Evolutionary conservation across 2,329 filamentous ascomycete genomes (phyloP).

Genomic region (Arthrobotrys iridis): DNA sequence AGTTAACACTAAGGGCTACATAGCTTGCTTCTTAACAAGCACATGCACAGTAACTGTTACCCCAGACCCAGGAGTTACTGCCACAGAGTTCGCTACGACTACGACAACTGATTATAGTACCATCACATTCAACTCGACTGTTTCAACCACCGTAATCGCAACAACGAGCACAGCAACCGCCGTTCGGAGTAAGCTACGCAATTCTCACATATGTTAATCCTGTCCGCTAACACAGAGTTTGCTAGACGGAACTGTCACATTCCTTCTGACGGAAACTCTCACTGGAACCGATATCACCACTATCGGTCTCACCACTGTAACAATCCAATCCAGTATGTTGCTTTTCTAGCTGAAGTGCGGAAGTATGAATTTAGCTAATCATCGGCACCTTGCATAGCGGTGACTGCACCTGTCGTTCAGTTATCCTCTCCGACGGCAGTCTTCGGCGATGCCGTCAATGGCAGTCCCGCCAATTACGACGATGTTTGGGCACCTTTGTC

Average conservation of each 20-base stretch:
- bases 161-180: slow-evolving; percentile 25
- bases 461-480: slow-evolving; percentile 34
- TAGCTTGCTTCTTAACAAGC: slow-evolving; percentile 47
- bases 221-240: not conserved
- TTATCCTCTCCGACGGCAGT: slow-evolving; percentile 40
- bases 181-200: slow-evolving; percentile 10
- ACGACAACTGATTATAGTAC: slow-evolving; percentile 44
- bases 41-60: slow-evolving; percentile 35
- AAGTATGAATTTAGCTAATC: too few relatives aligned
- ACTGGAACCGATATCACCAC: slow-evolving; percentile 22
- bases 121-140: slow-evolving; percentile 42
- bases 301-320: slow-evolving; percentile 20
- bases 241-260: slow-evolving; percentile 35
- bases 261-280: slow-evolving; percentile 23
- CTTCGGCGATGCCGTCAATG: slow-evolving; percentile 29
- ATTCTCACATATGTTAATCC: not conserved
- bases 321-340: slow-evolving; percentile 46
- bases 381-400: slow-evolving; percentile 18
- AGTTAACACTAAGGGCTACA: not conserved
- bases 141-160: slow-evolving; percentile 37
- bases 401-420: slow-evolving; percentile 38
- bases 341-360: not conserved
- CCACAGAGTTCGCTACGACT: slow-evolving; percentile 16
- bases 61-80: slow-evolving; percentile 13
- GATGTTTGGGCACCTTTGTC: slow-evolving; percentile 26